Evolutionary conservation across 2,329 filamentous ascomycete genomes (phyloP).

Genomic region (Coniochaeta sp.): DNA sequence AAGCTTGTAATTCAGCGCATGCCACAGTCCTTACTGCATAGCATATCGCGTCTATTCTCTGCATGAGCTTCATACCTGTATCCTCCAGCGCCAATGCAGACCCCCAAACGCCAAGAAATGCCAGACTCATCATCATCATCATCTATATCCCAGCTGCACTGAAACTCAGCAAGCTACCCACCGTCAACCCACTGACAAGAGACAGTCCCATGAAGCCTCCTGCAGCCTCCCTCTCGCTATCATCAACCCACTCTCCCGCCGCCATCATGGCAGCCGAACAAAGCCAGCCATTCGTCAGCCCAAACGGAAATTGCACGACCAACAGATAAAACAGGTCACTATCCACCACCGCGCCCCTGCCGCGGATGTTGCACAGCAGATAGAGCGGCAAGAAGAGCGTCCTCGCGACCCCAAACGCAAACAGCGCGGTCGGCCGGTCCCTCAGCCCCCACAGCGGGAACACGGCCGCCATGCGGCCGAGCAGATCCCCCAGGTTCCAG

Average conservation of each 20-base stretch:
- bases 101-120: background rate
- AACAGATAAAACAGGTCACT: constrained; percentile 87
- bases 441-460: constrained; percentile 47
- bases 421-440: constrained; percentile 57
- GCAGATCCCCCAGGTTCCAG: constrained; percentile 86
- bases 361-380: constrained; percentile 79
- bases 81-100: too few species aligned
- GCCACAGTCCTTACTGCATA: too few species aligned
- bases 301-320: constrained; percentile 76
- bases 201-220: constrained; percentile 92
- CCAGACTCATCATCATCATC: background rate
- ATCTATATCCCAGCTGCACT: constrained; percentile 43
- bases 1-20: too few species aligned
- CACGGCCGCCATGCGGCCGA: constrained; percentile 63
- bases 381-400: constrained; percentile 76
- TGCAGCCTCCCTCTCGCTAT: constrained; percentile 76
- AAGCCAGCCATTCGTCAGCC: constrained; percentile 79
- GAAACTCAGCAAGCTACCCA: constrained; percentile 88
- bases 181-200: constrained; percentile 74
- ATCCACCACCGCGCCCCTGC: constrained; percentile 61
- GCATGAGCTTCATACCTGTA: too few species aligned
- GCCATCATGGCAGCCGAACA: constrained; percentile 90
- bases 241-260: constrained; percentile 70
- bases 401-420: constrained; percentile 58
- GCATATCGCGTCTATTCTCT: too few species aligned